Evolutionary conservation across 371 early-diverging fungal genomes (phyloP), one percentile per base, ranked within the genome.

Genomic region (Lichtheimia ramosa): DNA sequence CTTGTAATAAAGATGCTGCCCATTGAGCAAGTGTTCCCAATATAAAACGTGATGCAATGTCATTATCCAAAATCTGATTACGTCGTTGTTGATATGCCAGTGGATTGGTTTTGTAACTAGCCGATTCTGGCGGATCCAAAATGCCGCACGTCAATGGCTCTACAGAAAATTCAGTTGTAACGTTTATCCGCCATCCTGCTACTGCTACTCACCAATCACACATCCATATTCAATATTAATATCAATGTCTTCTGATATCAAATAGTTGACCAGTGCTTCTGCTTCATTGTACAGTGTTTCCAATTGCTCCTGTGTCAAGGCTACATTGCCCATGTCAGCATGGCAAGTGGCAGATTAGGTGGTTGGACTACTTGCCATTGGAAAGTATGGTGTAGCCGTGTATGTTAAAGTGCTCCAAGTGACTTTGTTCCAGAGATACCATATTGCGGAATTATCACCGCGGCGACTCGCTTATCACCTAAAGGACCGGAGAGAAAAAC

Each of bases 111-210:
- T 68, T 63, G 58, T 73, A 74, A 8, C 43, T 46, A 1, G 58
- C 41, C 0, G 66, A 51, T 27, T 64, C 60, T 18, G 49, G 40
- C 18, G 53, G 48, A 51, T 81, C 78, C 24, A 82, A 56, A 66
- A 65, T 79, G 1, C 74, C 82, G 61, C 83, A 83, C 23, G 71
- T 73, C 34, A 77, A 64, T 15, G 85, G 85, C 59, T 85, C 85
- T 65, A 51, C 21, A 14, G 1, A 40, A 42, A 48, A 16, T 48
- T 52, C 5, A 10, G 49, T 25, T 24, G 23, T 3, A 34, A 8
- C 39, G 51, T 40, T 18, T 40, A 5, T 1, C 46, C 46, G 34
- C 25, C 28, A 43, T 24, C 10, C 34, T 34, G 10, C 34, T 34
- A 8, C 34, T 34, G 34, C 34, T 34, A 7, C 34, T 34, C 34